Percentiles rank a stretch among this genome's conserved stretches.
These are phyloP conservation scores for Balansia obtecta DNA, from an alignment of 2,329 filamentous ascomycete species.

Conservation along the genomic window DNA sequence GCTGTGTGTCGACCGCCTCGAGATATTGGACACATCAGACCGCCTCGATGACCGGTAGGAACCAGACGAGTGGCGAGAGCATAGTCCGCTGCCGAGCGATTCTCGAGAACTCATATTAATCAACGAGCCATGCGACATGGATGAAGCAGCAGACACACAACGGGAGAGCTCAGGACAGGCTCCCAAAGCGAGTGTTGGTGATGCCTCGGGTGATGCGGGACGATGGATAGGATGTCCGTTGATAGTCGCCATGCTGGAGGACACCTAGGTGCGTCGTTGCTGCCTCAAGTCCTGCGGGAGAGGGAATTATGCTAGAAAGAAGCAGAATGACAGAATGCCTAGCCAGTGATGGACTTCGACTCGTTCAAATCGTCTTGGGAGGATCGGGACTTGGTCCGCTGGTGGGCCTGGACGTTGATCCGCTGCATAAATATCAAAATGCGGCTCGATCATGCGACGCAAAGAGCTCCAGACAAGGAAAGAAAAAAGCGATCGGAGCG, in stretches of 20 bases:
- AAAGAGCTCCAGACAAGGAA: slow-evolving; percentile 1
- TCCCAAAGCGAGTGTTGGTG: slow-evolving; percentile 50
- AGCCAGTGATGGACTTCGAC: neutral
- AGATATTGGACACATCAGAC: slow-evolving; percentile 28
- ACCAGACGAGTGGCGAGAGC: slow-evolving; percentile 49
- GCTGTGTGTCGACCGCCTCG: slow-evolving; percentile 35
- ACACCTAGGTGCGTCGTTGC: neutral
- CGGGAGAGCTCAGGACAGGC: slow-evolving; percentile 47
- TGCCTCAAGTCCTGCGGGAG: neutral
- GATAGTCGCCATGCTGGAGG: slow-evolving; percentile 20
- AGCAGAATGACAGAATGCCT: neutral
- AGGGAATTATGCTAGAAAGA: neutral
- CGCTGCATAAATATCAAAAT: slow-evolving; percentile 4
- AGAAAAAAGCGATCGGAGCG: neutral
- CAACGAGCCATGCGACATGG: slow-evolving; percentile 43
- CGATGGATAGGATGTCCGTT: slow-evolving; percentile 17
- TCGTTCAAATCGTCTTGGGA: neutral
- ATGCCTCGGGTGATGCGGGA: slow-evolving; percentile 42
- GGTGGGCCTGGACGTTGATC: slow-evolving; percentile 1
- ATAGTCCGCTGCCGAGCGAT: slow-evolving; percentile 41
- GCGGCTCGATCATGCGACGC: slow-evolving; percentile 6
- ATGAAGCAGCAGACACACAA: slow-evolving; percentile 50
- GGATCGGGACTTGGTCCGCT: slow-evolving; percentile 3
- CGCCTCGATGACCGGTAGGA: slow-evolving; percentile 36
- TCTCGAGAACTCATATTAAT: slow-evolving; percentile 37